phyloP scores from a whole-genome alignment of 2,329 filamentous ascomycete genomes.

The Fusarium buharicum region DNA sequence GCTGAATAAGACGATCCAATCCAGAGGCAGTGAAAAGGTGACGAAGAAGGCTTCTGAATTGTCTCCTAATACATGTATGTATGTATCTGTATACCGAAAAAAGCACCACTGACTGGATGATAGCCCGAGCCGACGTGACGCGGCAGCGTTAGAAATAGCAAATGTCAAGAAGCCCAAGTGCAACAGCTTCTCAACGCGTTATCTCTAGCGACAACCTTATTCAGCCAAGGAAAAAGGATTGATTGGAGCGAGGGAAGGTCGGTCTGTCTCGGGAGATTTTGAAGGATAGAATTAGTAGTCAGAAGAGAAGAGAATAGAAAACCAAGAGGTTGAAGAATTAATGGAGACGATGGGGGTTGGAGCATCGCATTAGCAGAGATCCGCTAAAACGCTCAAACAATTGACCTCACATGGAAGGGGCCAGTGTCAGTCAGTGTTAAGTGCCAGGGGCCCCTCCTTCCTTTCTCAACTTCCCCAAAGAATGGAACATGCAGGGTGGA shows the following conservation, averaged over 20 bases:
- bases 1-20: neutral
- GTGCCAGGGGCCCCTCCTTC: neutral
- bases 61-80: conserved; percentile 1
- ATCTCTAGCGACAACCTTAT: conserved; percentile 15
- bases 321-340: conserved; percentile 26
- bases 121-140: conserved; percentile 11
- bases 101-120: conserved; percentile 3
- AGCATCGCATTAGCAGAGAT: conserved; percentile 2
- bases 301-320: conserved; percentile 21
- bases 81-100: conserved; percentile 10
- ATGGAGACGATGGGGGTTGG: conserved; percentile 34
- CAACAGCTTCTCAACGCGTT: conserved; percentile 14
- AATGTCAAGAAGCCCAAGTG: neutral
- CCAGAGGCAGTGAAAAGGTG: conserved; percentile 8
- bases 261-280: neutral
- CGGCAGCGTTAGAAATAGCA: conserved; percentile 12
- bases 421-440: too few relatives aligned
- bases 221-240: conserved; percentile 10
- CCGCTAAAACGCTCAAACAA: conserved; percentile 23
- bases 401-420: neutral
- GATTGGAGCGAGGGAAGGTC: neutral
- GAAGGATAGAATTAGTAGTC: neutral
- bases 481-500: conserved; percentile 9
- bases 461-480: conserved; percentile 30
- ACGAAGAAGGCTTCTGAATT: conserved; percentile 1